Conservation (phyloP, 768 basidiomycete genomes). For the Auriscalpium microsporum region DNA sequence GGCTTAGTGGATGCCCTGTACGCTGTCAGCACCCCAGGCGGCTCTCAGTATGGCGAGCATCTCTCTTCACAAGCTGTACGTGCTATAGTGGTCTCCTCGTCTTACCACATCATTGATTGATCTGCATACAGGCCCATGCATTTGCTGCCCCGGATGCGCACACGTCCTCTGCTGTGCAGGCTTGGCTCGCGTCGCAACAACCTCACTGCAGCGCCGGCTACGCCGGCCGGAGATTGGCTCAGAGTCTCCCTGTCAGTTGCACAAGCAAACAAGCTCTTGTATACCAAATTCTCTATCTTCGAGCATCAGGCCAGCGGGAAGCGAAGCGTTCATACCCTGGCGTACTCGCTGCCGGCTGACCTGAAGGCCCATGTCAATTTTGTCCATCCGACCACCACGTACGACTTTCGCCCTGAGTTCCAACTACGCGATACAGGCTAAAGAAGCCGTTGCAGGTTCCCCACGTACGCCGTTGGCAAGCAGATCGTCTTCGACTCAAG, state of each 20-base stretch:
- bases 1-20: neutral
- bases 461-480: neutral
- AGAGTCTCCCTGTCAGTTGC: neutral
- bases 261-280: conserved; percentile 1
- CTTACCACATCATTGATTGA: neutral
- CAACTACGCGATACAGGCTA: neutral
- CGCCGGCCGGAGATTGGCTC: conserved; percentile 13
- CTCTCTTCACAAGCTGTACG: neutral
- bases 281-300: neutral
- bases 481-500: neutral
- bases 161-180: neutral
- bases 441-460: neutral
- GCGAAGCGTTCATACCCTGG: conserved; percentile 7
- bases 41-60: neutral
- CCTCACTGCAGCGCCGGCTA: conserved; percentile 4
- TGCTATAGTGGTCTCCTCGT: neutral
- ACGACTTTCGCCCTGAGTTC: neutral
- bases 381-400: conserved; percentile 16
- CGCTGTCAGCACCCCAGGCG: neutral
- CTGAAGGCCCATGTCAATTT: conserved; percentile 12
- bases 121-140: neutral
- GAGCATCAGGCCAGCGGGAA: conserved; percentile 4
- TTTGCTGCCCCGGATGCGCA: neutral
- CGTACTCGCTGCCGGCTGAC: conserved; percentile 1
- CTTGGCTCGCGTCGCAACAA: conserved; percentile 9